Conservation (phyloP, 2,329 filamentous ascomycete genomes). For the Penicillium glabrum region DNA sequence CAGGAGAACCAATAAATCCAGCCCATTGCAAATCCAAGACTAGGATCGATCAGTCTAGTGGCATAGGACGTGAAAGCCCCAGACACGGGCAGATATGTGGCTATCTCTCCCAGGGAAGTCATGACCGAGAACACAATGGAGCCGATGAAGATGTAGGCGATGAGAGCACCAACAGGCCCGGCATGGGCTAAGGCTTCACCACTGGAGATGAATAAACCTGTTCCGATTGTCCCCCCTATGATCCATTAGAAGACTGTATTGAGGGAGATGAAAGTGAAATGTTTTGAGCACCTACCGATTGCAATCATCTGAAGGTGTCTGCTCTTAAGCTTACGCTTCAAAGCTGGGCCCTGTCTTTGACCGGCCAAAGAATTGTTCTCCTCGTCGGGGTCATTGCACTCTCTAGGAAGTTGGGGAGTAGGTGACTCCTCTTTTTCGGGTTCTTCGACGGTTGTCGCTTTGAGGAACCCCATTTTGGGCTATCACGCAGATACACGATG, state of each 20-base stretch:
- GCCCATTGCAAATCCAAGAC: slow-evolving; percentile 15
- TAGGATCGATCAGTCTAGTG: slow-evolving; percentile 11
- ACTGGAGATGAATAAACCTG: slow-evolving; percentile 14
- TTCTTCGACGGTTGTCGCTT: not conserved
- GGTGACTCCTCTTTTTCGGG: not conserved
- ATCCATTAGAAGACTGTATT: not conserved
- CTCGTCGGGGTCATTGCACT: not conserved
- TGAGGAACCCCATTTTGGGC: not conserved
- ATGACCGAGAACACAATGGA: slow-evolving; percentile 15
- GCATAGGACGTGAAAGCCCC: slow-evolving; percentile 14
- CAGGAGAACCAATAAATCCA: slow-evolving; percentile 18
- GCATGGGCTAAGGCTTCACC: slow-evolving; percentile 10
- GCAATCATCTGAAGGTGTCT: slow-evolving; percentile 14
- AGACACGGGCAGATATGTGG: slow-evolving; percentile 12
- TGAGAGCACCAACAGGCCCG: slow-evolving; percentile 9
- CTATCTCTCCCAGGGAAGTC: slow-evolving; percentile 12
- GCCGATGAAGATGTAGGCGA: slow-evolving; percentile 13
- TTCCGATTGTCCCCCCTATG: slow-evolving; percentile 14
- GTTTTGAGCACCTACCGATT: not conserved
- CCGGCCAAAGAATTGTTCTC: not conserved
- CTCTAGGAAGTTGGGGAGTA: not conserved
- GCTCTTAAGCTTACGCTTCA: slow-evolving; percentile 15
- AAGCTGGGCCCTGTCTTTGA: not conserved
- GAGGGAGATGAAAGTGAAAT: not conserved
- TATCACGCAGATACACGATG: not conserved